phyloP scores from a whole-genome alignment of 108 stramenopile species.

The Fragilariopsis cylindrus region DNA sequence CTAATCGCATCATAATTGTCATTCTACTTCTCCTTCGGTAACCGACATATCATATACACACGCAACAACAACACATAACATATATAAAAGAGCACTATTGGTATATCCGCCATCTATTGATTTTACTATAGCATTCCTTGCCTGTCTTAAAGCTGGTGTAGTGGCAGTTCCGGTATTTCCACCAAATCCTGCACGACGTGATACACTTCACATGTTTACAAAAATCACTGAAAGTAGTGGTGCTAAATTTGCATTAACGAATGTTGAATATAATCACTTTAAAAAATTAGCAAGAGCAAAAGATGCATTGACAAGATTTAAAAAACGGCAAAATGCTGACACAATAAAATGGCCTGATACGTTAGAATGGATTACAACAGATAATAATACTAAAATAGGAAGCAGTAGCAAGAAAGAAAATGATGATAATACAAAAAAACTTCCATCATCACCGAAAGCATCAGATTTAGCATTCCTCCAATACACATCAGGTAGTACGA shows the following conservation, averaged over 20 bases:
- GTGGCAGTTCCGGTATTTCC: slow-evolving; percentile 96
- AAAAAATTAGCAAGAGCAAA: slow-evolving; percentile 58
- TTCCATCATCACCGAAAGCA: slow-evolving; percentile 23
- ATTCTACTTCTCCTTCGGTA: neutral
- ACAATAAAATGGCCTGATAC: slow-evolving; percentile 68
- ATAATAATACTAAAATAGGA: slow-evolving; percentile 27
- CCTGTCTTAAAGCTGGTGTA: slow-evolving; percentile 89
- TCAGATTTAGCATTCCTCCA: slow-evolving; percentile 92
- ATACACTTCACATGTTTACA: slow-evolving; percentile 78
- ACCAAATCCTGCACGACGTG: slow-evolving; percentile 85
- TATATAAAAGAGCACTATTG: slow-evolving; percentile 61
- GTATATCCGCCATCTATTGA: slow-evolving; percentile 97
- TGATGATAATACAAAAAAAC: neutral
- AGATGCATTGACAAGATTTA: slow-evolving; percentile 19
- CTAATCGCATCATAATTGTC: neutral
- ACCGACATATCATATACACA: neutral
- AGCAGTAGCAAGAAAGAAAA: slow-evolving; percentile 2
- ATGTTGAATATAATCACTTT: slow-evolving; percentile 74
- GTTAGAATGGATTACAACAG: slow-evolving; percentile 75
- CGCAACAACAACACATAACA: neutral
- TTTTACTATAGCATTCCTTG: slow-evolving; percentile 94
- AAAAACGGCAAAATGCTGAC: neutral
- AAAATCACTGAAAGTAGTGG: slow-evolving; percentile 77
- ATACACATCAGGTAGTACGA: slow-evolving; percentile 97
- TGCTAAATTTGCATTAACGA: slow-evolving; percentile 88